Evolutionary conservation across 192 early-diverging fungal species (phyloP).

Genomic region (Coemansia sp.): DNA sequence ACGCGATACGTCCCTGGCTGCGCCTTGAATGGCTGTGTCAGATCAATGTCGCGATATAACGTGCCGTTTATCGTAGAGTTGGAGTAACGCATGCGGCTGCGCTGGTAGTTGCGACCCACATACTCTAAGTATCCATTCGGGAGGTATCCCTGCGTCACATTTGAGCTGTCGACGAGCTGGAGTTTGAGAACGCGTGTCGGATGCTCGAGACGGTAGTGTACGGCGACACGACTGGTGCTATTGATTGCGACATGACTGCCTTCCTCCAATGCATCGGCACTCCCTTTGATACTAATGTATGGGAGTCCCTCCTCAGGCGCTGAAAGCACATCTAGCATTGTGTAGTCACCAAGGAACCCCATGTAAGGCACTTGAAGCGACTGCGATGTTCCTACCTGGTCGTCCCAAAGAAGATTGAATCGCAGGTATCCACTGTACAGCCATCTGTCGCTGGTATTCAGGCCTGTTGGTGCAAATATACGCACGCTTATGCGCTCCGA

Average conservation of each 20-base stretch:
- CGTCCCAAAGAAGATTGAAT: constrained; percentile 54
- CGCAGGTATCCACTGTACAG: constrained; percentile 49
- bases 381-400: constrained; percentile 38
- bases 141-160: constrained; percentile 42
- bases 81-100: constrained; percentile 36
- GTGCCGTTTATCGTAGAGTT: constrained; percentile 55
- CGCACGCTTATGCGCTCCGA: constrained; percentile 27
- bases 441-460: constrained; percentile 38
- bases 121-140: constrained; percentile 51
- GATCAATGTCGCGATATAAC: constrained; percentile 41
- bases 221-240: constrained; percentile 32
- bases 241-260: constrained; percentile 36
- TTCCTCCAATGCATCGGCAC: constrained; percentile 30
- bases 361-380: constrained; percentile 50
- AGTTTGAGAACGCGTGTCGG: constrained; percentile 48
- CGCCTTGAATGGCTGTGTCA: constrained; percentile 27
- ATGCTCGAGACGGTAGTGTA: constrained; percentile 51
- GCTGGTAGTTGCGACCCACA: constrained; percentile 53
- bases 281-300: constrained; percentile 40
- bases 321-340: constrained; percentile 41
- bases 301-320: constrained; percentile 45
- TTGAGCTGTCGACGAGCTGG: constrained; percentile 47
- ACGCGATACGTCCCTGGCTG: constrained; percentile 44
- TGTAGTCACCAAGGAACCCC: constrained; percentile 52
- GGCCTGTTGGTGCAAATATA: constrained; percentile 36